Base-by-base conservation (phyloP, 768 basidiomycete genomes). In the Amanita muscaria region DNA sequence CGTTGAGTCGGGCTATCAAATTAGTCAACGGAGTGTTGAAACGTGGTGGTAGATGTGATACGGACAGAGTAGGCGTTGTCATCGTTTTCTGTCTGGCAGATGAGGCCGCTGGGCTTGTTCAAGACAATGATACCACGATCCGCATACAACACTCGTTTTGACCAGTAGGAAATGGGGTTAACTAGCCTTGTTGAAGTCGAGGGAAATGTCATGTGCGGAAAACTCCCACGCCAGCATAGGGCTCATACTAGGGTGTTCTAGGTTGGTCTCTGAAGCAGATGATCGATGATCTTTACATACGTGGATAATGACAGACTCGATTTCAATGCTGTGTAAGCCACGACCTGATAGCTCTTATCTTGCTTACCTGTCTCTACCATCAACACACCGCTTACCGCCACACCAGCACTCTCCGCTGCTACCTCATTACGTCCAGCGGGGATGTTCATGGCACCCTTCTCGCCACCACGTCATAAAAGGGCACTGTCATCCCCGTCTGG, bases 401-500 rank as follows among this genome's bases (percentile, higher is more conserved):
- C 64, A 29, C 49, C 67, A 0, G 55, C 67, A 5, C 46, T 45
- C 25, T 33, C 41, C 4, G 40, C 48, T 58, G 23, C 51, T 58
- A 10, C 80, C 77, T 21, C 37, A 4, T 12, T 24, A 2, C n/a
- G n/a, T n/a, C 30, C 14, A 22, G 16, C 2, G 87, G 89, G 50
- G 93, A 98, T 62, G 91, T 98, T 40, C 80, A 96, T 53, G 94
- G 94, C 10, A 88, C 88, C 0, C 72, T 97, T 43, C 80, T 99
- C 32, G 96, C 94, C 16, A 93, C 94, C 5, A 83, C 91, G 11
- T 87, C 83, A 1, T 90, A 93, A 35, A 94, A 93, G 59, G 96
- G 96, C 11, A 99, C 96, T 4, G 91, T 98, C 51, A 94, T 99
- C 44, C 79, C 96, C 34, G 92, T 98, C 1, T 98, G 92, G 77